Evolutionary conservation across 2,329 filamentous ascomycete genomes (phyloP).

Genomic region (Zymoseptoria brevis): DNA sequence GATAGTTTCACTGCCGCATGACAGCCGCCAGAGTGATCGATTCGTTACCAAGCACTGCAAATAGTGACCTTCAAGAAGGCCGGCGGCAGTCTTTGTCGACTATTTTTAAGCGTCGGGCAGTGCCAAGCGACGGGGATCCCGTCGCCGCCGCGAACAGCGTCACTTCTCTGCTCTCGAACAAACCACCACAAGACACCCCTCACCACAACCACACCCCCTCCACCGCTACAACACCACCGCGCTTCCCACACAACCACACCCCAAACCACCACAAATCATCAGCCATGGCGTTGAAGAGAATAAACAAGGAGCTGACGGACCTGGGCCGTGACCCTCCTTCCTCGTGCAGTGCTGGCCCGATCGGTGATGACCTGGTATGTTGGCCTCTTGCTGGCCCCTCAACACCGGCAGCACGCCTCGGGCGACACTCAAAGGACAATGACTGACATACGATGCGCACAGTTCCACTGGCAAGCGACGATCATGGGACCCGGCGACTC

Average conservation of each 20-base stretch:
- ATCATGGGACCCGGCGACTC: conserved; percentile 99
- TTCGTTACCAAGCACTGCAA: neutral
- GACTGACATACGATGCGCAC: conserved; percentile 28
- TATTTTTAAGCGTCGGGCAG: neutral
- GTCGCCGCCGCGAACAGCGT: conserved; percentile 1
- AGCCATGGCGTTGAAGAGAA: conserved; percentile 80
- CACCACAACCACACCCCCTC: conserved; percentile 6
- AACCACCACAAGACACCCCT: conserved; percentile 7
- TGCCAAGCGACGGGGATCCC: neutral
- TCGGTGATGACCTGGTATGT: conserved; percentile 96
- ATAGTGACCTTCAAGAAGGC: neutral
- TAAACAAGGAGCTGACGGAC: conserved; percentile 85
- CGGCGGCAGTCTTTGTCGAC: neutral
- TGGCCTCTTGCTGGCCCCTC: conserved; percentile 7
- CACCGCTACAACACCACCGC: conserved; percentile 1
- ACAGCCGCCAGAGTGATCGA: neutral
- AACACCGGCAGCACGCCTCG: conserved; percentile 4
- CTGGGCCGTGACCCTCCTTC: conserved; percentile 94
- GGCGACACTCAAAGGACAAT: conserved; percentile 9
- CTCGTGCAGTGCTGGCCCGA: conserved; percentile 93
- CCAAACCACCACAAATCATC: conserved; percentile 17
- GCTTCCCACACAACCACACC: conserved; percentile 13
- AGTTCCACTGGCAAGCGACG: conserved; percentile 99
- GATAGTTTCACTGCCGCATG: neutral
- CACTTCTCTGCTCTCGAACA: conserved; percentile 2